phyloP scores from a whole-genome alignment of 352 stramenopile species.

The Globisporangium barbulae region DNA sequence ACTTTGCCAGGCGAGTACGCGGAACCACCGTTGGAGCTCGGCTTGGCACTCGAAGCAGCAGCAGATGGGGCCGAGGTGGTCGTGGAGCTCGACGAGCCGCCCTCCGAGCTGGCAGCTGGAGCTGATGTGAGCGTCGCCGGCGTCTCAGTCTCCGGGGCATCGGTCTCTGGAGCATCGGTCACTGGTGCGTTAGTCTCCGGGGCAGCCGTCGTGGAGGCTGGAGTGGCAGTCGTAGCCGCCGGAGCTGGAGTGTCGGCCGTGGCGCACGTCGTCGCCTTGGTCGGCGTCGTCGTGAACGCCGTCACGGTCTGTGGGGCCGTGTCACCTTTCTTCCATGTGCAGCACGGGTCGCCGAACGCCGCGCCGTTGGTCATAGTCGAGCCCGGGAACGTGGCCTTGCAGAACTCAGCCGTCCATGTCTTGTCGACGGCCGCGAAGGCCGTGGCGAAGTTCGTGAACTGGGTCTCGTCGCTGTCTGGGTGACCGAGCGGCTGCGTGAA shows the following conservation, averaged over 20 bases:
- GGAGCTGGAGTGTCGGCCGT: conserved; percentile 21
- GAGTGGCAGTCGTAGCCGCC: conserved; percentile 25
- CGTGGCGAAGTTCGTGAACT: conserved; percentile 18
- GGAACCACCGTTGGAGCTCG: not conserved
- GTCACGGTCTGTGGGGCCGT: conserved; percentile 28
- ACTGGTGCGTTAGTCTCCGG: no score
- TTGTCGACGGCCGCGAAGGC: conserved; percentile 28
- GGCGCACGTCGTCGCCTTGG: not conserved
- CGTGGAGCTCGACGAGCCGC: not conserved
- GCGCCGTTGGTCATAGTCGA: conserved; percentile 31
- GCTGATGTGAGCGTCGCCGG: conserved; percentile 15
- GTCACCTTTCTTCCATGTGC: conserved; percentile 32
- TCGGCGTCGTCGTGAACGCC: conserved; percentile 14
- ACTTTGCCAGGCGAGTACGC: not conserved
- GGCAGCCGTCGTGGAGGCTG: not conserved
- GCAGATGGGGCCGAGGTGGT: not conserved
- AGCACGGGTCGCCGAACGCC: conserved; percentile 46
- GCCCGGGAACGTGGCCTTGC: conserved; percentile 32
- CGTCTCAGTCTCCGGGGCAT: no score
- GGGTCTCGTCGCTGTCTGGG: conserved; percentile 19
- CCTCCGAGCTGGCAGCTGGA: conserved; percentile 25
- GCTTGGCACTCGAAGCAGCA: not conserved
- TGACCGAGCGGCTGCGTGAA: conserved; percentile 39
- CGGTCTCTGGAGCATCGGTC: not conserved
- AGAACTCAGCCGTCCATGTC: conserved; percentile 31